Percentiles rank a stretch among this genome's conserved stretches.
Conservation (phyloP, 345 rosid genomes). For the Eutrema japonicum region DNA sequence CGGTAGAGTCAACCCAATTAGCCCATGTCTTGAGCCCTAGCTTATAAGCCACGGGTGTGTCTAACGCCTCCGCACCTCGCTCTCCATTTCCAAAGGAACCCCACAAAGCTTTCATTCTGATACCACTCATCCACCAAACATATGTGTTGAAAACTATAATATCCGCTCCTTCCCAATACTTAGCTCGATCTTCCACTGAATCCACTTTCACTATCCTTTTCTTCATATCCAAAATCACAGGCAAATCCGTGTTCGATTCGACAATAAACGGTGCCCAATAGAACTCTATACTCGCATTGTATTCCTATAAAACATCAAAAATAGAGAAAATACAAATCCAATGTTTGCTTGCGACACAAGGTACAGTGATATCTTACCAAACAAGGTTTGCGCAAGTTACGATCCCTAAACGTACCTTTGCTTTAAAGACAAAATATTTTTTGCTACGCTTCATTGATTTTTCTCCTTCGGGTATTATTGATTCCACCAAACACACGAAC, state of each 20-base stretch:
- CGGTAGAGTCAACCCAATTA: constrained; percentile 80
- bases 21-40: constrained; percentile 89
- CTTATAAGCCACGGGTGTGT: constrained; percentile 65
- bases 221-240: constrained; percentile 62
- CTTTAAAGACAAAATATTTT: constrained; percentile 61
- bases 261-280: constrained; percentile 93
- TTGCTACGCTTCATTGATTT: constrained; percentile 63
- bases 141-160: constrained; percentile 84
- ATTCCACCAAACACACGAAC: constrained; percentile 79
- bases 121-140: constrained; percentile 97
- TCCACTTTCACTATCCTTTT: constrained; percentile 84
- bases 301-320: constrained; percentile 50
- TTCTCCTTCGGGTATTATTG: constrained; percentile 59
- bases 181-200: constrained; percentile 69
- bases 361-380: constrained; percentile 31
- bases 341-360: constrained; percentile 62
- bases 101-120: constrained; percentile 73
- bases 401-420: constrained; percentile 53
- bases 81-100: constrained; percentile 88
- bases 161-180: constrained; percentile 77
- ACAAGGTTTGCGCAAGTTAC: neutral
- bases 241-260: constrained; percentile 78
- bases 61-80: constrained; percentile 68
- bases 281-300: constrained; percentile 80
- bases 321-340: neutral